Evolutionary conservation across 257 asterid genomes (phyloP).

Genomic region (Lycium barbarum): DNA sequence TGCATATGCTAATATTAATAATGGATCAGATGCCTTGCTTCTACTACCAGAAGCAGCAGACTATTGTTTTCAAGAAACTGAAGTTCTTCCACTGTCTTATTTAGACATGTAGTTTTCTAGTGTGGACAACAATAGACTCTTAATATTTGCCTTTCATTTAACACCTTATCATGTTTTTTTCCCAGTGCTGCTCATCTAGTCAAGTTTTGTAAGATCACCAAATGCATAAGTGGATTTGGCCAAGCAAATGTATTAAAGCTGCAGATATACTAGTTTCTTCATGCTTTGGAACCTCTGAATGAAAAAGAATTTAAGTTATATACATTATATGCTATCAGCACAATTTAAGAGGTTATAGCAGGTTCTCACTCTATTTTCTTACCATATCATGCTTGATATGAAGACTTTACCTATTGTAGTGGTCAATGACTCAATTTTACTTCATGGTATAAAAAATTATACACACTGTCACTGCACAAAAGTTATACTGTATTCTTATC

Average conservation of each 20-base stretch:
- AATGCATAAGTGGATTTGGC: not conserved
- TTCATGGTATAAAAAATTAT: too few relatives aligned
- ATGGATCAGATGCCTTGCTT: not conserved
- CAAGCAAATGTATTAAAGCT: not conserved
- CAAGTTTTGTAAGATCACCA: too few relatives aligned
- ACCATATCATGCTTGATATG: too few relatives aligned
- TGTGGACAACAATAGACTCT: not conserved
- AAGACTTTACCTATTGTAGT: too few relatives aligned
- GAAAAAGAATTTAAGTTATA: not conserved
- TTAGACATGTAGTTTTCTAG: not conserved
- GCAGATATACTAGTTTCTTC: not conserved
- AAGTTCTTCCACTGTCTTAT: slow-evolving; percentile 7
- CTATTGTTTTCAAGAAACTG: not conserved
- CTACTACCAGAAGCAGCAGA: slow-evolving; percentile 8
- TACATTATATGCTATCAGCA: not conserved
- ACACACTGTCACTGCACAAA: too few relatives aligned
- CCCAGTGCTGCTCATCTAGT: not conserved
- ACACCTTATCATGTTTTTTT: not conserved
- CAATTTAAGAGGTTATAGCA: too few relatives aligned
- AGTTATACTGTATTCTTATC: too few relatives aligned
- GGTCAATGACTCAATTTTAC: too few relatives aligned
- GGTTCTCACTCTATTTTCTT: too few relatives aligned
- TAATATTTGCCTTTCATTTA: slow-evolving; percentile 12
- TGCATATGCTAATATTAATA: not conserved
- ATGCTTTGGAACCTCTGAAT: not conserved